A percentile compares a stretch with the other conserved stretches of the same genome.
Conservation (phyloP, 73 alveolate genomes). For the Paramecium octaurelia region DNA sequence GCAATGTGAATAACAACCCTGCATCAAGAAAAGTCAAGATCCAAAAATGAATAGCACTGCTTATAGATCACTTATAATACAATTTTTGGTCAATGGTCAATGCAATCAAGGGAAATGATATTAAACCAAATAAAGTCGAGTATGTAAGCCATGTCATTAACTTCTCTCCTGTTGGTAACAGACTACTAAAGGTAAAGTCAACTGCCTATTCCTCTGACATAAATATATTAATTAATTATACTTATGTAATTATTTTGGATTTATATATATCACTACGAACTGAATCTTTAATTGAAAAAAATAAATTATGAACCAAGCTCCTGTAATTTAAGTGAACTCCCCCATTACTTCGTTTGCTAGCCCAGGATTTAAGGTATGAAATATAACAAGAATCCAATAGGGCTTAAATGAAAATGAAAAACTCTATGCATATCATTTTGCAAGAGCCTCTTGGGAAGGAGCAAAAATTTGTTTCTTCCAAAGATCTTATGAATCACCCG, state of each 20-base stretch:
- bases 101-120: conserved; percentile 8
- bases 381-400: not conserved
- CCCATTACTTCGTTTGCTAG: not conserved
- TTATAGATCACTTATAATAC: not conserved
- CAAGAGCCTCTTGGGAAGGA: conserved; percentile 96
- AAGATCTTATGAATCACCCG: conserved; percentile 95
- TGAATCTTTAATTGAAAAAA: not conserved
- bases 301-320: not conserved
- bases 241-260: not conserved
- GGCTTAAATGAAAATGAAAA: conserved; percentile 72
- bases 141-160: not conserved
- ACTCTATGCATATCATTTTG: conserved; percentile 85
- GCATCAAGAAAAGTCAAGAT: not conserved
- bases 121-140: not conserved
- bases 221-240: not conserved
- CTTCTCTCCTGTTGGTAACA: not conserved
- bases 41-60: conserved; percentile 43
- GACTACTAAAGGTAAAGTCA: not conserved
- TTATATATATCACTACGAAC: not conserved
- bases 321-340: not conserved
- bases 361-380: conserved; percentile 41
- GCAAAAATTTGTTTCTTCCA: conserved; percentile 80
- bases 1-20: conserved; percentile 1
- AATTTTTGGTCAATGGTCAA: not conserved
- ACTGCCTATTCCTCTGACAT: not conserved